Evolutionary conservation across 2,329 filamentous ascomycete genomes (phyloP).

Genomic region (Exophiala mesophila): DNA sequence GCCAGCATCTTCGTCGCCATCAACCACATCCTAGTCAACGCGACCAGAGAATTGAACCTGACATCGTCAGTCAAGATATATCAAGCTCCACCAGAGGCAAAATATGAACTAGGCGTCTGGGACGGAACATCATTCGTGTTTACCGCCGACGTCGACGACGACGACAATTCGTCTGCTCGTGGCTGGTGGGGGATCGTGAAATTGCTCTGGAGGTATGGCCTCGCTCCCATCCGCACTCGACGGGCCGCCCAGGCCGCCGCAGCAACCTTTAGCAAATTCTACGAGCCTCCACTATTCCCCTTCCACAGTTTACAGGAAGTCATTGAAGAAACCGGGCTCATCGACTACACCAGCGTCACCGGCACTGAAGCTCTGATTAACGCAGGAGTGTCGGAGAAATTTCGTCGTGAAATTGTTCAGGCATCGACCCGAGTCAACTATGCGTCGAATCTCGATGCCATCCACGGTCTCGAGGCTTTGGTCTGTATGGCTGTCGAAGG

Average conservation of each 20-base stretch:
- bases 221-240: conserved; percentile 68
- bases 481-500: conserved; percentile 86
- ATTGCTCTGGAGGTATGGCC: conserved; percentile 79
- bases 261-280: conserved; percentile 70
- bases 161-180: conserved; percentile 27
- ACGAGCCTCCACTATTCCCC: conserved; percentile 76
- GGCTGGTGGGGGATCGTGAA: conserved; percentile 77
- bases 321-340: conserved; percentile 62
- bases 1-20: conserved; percentile 85
- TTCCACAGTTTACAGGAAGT: conserved; percentile 70
- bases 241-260: conserved; percentile 67
- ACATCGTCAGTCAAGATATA: conserved; percentile 46
- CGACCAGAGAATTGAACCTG: conserved; percentile 67
- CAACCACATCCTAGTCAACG: conserved; percentile 76
- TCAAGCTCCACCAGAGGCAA: conserved; percentile 42
- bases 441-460: conserved; percentile 76
- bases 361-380: conserved; percentile 66
- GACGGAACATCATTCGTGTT: conserved; percentile 73
- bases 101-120: conserved; percentile 70
- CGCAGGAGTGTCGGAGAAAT: conserved; percentile 63
- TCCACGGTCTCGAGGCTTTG: conserved; percentile 87
- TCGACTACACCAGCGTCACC: conserved; percentile 62
- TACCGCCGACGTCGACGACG: conserved; percentile 53
- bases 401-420: conserved; percentile 78
- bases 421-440: conserved; percentile 92